A percentile compares a stretch with the other conserved stretches of the same genome.
These are phyloP conservation scores for Lactarius sanguifluus DNA, from an alignment of 768 basidiomycete species.

Conservation along the genomic window DNA sequence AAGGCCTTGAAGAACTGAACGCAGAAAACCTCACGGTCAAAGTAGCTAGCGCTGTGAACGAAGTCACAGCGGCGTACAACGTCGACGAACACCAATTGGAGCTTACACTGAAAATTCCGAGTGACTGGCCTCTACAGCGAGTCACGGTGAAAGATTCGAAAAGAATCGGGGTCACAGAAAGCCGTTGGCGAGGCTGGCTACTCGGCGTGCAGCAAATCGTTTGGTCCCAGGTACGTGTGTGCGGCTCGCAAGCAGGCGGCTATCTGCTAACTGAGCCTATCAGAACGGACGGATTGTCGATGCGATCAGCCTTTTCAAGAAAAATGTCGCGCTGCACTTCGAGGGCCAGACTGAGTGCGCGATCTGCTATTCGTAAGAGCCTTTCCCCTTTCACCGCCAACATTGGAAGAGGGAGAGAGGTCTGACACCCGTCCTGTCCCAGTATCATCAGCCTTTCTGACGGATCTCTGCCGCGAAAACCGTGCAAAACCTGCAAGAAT, in stretches of 20 bases:
- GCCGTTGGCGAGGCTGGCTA: constrained; percentile 91
- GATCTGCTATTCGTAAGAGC: constrained; percentile 86
- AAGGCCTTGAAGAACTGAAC: constrained; percentile 51
- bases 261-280: neutral
- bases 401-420: neutral
- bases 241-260: neutral
- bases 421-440: constrained; percentile 12
- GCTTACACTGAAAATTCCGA: constrained; percentile 79
- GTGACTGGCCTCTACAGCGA: constrained; percentile 85
- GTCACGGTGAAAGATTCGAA: constrained; percentile 87
- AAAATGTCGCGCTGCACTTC: constrained; percentile 90
- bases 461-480: constrained; percentile 81
- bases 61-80: constrained; percentile 79
- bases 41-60: constrained; percentile 67
- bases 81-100: constrained; percentile 96
- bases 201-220: constrained; percentile 89
- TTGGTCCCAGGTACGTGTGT: constrained; percentile 70
- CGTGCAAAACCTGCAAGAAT: constrained; percentile 94
- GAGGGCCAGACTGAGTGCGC: constrained; percentile 96
- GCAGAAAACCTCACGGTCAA: constrained; percentile 83
- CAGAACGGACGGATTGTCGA: constrained; percentile 92
- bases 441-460: constrained; percentile 93
- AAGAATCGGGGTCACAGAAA: constrained; percentile 85
- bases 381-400: neutral
- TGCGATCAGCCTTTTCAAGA: constrained; percentile 86